These are phyloP conservation scores for Taphrina communis DNA, from an alignment of 1,139 yeast species.

Conservation along the genomic window DNA sequence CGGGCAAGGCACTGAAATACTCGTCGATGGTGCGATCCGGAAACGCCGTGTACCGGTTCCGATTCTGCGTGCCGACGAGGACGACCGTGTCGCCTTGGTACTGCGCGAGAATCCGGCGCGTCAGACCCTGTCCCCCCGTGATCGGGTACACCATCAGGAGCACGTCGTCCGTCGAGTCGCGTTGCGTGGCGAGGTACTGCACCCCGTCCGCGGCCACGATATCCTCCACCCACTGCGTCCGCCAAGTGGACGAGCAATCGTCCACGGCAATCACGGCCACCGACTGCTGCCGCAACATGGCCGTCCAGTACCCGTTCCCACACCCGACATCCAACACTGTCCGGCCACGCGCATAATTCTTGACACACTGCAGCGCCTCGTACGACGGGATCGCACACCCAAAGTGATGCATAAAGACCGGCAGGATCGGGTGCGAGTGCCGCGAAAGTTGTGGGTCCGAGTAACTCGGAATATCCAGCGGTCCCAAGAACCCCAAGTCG, in stretches of 20 bases:
- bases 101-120: constrained; percentile 14
- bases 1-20: constrained; percentile 8
- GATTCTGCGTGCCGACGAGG: constrained; percentile 37
- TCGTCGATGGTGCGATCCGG: constrained; percentile 27
- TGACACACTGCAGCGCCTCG: constrained; percentile 28
- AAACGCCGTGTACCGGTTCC: constrained; percentile 33
- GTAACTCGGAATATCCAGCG: constrained; percentile 15
- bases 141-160: constrained; percentile 35
- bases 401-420: constrained; percentile 39
- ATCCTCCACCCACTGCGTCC: constrained; percentile 21
- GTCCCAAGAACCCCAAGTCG: constrained; percentile 33
- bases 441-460: constrained; percentile 13
- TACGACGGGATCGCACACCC: constrained; percentile 35
- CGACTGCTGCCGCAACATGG: constrained; percentile 12
- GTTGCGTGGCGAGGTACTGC: neutral
- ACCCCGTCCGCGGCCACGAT: constrained; percentile 25
- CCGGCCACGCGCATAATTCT: constrained; percentile 10
- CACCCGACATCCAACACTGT: constrained; percentile 32
- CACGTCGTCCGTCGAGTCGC: constrained; percentile 28
- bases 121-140: constrained; percentile 16
- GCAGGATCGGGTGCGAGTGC: constrained; percentile 29
- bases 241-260: constrained; percentile 24
- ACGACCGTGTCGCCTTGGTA: constrained; percentile 28
- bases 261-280: constrained; percentile 23
- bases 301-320: constrained; percentile 38